These are phyloP conservation scores for Corymbia citriodora DNA, from an alignment of 441 rosid species.

Conservation along the genomic window DNA sequence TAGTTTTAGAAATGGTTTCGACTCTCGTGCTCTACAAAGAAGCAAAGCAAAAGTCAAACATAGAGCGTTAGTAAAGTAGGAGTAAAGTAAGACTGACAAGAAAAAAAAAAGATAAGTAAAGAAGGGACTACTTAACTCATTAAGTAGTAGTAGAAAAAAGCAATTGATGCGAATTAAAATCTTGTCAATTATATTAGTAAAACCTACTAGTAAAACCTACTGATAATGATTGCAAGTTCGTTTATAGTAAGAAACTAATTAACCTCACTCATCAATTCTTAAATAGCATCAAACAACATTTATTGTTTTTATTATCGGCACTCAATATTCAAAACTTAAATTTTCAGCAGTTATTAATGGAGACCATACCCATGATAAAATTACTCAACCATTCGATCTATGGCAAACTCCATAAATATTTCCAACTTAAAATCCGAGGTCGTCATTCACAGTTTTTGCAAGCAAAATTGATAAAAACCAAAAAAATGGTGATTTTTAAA, in stretches of 20 bases:
- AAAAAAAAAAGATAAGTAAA: background rate
- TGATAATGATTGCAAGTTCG: background rate
- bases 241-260: background rate
- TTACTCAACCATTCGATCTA: background rate
- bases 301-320: background rate
- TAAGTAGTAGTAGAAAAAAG: background rate
- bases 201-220: background rate
- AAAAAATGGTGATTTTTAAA: background rate
- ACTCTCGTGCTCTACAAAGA: too few species aligned
- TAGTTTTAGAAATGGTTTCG: too few species aligned
- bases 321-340: background rate
- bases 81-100: too few species aligned
- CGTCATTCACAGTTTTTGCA: too few species aligned
- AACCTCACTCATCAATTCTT: background rate
- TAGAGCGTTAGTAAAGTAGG: too few species aligned
- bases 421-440: background rate
- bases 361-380: background rate
- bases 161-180: background rate
- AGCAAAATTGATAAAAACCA: background rate
- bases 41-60: too few species aligned
- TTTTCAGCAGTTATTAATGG: background rate
- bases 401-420: background rate
- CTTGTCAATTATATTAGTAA: background rate
- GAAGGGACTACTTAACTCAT: background rate
- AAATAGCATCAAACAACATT: background rate